A percentile compares a stretch with the other conserved stretches of the same genome.
phyloP scores from a whole-genome alignment of 495 filamentous ascomycete species.

The Amphirosellinia nigrospora region DNA sequence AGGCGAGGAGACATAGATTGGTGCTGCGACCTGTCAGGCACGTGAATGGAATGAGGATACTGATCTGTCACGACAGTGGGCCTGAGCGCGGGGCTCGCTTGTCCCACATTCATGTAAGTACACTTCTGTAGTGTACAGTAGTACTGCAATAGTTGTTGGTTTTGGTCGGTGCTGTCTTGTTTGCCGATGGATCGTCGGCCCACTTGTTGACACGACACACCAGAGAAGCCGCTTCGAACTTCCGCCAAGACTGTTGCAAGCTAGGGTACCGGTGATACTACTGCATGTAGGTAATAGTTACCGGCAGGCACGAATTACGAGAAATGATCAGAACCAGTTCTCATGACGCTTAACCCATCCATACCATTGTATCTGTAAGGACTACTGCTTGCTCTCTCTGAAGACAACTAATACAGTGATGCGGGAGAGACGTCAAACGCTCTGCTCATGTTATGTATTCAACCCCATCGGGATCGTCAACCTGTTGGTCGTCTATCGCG shows the following conservation, averaged over 20 bases:
- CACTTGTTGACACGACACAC: constrained; percentile 13
- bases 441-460: constrained; percentile 5
- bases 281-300: constrained; percentile 11
- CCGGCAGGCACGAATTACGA: neutral
- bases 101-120: constrained; percentile 3
- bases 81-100: constrained; percentile 7
- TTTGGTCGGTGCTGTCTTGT: neutral
- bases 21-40: constrained; percentile 23
- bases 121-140: neutral
- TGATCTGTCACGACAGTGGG: neutral
- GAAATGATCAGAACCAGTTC: neutral
- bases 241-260: constrained; percentile 16
- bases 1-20: neutral
- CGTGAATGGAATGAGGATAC: constrained; percentile 24
- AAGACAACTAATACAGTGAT: neutral
- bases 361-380: constrained; percentile 2
- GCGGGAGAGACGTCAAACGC: constrained; percentile 13
- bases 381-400: neutral
- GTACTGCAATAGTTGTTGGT: neutral
- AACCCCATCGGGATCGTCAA: constrained; percentile 18
- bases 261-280: constrained; percentile 12
- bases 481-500: constrained; percentile 11
- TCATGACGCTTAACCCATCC: neutral
- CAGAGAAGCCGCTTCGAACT: constrained; percentile 14
- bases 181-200: constrained; percentile 13